These are phyloP conservation scores for Setomelanomma holmii DNA, from an alignment of 2,329 filamentous ascomycete genomes.

Conservation along the genomic window DNA sequence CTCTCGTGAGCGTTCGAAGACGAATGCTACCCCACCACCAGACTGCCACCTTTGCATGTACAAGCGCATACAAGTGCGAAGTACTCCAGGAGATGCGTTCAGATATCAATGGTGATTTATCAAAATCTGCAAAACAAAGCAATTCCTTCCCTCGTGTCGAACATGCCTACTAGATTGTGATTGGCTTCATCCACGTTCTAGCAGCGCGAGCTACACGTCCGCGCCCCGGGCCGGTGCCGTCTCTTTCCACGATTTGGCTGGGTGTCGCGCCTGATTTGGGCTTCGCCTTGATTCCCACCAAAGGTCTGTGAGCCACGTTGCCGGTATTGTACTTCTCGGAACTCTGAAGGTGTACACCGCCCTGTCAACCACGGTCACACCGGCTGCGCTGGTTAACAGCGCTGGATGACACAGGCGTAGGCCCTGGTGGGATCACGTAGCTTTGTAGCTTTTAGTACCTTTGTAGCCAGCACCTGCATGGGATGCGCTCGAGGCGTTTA, in stretches of 20 bases:
- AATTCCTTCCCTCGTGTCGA: background rate
- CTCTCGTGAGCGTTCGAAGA: constrained; percentile 2
- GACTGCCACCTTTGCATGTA: background rate
- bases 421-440: no score
- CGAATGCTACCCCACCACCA: constrained; percentile 1
- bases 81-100: background rate
- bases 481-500: background rate
- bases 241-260: background rate
- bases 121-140: background rate
- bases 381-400: background rate
- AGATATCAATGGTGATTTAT: background rate
- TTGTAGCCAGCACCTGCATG: background rate
- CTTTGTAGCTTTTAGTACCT: no score
- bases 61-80: background rate
- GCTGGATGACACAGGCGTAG: background rate
- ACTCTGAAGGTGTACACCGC: background rate
- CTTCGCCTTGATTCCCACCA: background rate
- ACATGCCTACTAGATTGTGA: background rate
- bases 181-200: constrained; percentile 13
- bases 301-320: background rate
- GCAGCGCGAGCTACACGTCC: constrained; percentile 16
- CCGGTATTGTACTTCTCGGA: background rate
- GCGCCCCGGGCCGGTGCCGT: constrained; percentile 21
- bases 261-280: background rate
- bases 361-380: background rate